Evolutionary conservation across 73 alveolate genomes (phyloP), one percentile per base, ranked within the genome.

Genomic region (Paramecium caudatum): DNA sequence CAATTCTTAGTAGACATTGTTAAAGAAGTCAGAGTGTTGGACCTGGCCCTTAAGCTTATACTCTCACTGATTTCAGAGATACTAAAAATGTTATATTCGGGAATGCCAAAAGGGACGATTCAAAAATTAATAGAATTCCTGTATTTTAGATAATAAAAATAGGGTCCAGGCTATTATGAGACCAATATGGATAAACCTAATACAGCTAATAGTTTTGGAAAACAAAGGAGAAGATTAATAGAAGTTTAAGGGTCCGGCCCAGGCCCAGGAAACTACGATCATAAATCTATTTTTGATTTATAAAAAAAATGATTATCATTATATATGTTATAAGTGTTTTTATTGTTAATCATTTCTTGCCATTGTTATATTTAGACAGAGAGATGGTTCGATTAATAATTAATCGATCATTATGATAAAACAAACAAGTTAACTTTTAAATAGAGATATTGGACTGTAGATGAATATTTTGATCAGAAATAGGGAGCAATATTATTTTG

Each of bases 371-470:
- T 34, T 30, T 23, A 83, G 37, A 86, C 87, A 16, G 45, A 86
- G 25, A n/a, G 82, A 15, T 86, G 88, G 87, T 86, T 86, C 46
- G 93, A 86, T 30, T 1, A 86, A 13, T 63, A 86, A 34, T 21
- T 36, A 4, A 21, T 91, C n/a, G 88, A 93, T 69, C 97, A 93
- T 45, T 74, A 65, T 46, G 84, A 91, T 80, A 74, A 47, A 16
- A 41, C 91, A 43, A 93, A 93, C 45, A 81, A 30, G 27, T 65
- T 92, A 43, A 81, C 94, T 2, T 95, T 36, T 81, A 48, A 69
- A 41, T 84, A 93, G 68, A 91, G 98, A 91, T 93, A 93, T 88
- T 95, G 94, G 93, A 82, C 65, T 39, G 82, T 48, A 4, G 95
- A 90, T 43, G 49, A 84, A 7, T 46, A 65, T 70, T 95, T 74